Conservation (phyloP, 2,329 filamentous ascomycete species). For the Cordyceps tenuipes region DNA sequence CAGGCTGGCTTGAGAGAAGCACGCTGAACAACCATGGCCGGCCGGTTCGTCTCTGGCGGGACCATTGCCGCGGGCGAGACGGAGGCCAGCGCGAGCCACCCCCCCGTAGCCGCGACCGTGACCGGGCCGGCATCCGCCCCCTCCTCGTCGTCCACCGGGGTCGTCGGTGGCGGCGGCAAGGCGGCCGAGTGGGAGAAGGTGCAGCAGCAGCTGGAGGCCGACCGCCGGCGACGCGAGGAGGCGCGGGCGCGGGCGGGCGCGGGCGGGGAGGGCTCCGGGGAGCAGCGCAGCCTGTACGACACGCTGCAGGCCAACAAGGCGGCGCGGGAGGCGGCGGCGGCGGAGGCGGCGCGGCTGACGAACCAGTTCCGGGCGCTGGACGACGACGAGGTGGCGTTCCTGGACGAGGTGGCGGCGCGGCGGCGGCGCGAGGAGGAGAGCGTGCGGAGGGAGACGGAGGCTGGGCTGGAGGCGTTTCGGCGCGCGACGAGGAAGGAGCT, state of each 20-base stretch:
- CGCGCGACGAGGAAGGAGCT: conserved; percentile 34
- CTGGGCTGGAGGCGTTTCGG: conserved; percentile 48
- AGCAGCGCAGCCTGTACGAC: conserved; percentile 64
- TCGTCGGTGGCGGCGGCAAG: conserved; percentile 8
- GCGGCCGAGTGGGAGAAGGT: conserved; percentile 54
- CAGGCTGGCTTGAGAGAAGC: neutral
- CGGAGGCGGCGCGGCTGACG: conserved; percentile 61
- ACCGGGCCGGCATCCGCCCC: conserved; percentile 15
- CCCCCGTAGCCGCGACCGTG: conserved; percentile 6
- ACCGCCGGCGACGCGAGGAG: conserved; percentile 46
- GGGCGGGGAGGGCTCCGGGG: conserved; percentile 23
- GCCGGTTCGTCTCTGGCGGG: conserved; percentile 48
- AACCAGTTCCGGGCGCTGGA: conserved; percentile 74
- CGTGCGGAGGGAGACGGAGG: conserved; percentile 46
- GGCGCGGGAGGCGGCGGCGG: conserved; percentile 75
- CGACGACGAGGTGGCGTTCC: conserved; percentile 70
- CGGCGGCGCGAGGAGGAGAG: conserved; percentile 46
- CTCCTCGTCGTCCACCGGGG: neutral
- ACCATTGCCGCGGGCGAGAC: conserved; percentile 34
- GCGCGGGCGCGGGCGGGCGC: conserved; percentile 34
- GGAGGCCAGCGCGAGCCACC: neutral
- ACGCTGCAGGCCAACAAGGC: conserved; percentile 76
- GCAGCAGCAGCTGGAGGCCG: conserved; percentile 55
- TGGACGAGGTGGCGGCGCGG: conserved; percentile 49
- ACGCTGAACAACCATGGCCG: conserved; percentile 33